Conservation (phyloP, 2,329 filamentous ascomycete species). For the Thielaviopsis euricoi region DNA sequence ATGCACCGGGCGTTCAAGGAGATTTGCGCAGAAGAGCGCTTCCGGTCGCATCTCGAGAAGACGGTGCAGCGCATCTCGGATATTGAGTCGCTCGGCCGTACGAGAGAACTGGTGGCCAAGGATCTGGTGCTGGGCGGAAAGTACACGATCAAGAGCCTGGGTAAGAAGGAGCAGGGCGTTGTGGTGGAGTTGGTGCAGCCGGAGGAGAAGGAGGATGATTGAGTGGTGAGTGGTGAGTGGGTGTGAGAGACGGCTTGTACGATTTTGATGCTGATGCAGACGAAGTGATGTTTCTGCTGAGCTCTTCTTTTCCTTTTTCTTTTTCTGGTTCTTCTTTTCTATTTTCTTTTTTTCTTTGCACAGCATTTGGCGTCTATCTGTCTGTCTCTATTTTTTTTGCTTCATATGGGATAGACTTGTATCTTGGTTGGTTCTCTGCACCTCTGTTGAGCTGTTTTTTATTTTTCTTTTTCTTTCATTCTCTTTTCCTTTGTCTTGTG, state of each 20-base stretch:
- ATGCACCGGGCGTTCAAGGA: constrained; percentile 88
- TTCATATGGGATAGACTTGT: background rate
- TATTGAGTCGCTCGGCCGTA: constrained; percentile 85
- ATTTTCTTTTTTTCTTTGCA: background rate
- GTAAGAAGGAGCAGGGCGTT: constrained; percentile 19
- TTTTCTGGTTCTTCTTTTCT: background rate
- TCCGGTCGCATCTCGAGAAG: constrained; percentile 64
- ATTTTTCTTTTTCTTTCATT: background rate
- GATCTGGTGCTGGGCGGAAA: constrained; percentile 74
- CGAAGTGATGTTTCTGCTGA: background rate
- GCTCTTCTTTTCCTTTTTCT: background rate
- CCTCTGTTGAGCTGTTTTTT: no score
- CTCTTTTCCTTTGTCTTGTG: no score
- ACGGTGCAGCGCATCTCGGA: constrained; percentile 76
- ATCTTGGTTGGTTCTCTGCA: background rate
- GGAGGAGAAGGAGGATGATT: constrained; percentile 17
- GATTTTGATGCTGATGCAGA: background rate
- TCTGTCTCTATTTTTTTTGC: no score
- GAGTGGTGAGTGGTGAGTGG: background rate
- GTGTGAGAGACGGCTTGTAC: no score
- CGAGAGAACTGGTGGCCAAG: constrained; percentile 90
- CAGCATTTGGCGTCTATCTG: background rate
- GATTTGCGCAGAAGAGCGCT: constrained; percentile 61
- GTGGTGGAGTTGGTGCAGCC: constrained; percentile 28
- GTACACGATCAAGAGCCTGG: constrained; percentile 44